These are phyloP conservation scores for Linnemannia hyalina DNA, from an alignment of 192 early-diverging fungal genomes.

Conservation along the genomic window DNA sequence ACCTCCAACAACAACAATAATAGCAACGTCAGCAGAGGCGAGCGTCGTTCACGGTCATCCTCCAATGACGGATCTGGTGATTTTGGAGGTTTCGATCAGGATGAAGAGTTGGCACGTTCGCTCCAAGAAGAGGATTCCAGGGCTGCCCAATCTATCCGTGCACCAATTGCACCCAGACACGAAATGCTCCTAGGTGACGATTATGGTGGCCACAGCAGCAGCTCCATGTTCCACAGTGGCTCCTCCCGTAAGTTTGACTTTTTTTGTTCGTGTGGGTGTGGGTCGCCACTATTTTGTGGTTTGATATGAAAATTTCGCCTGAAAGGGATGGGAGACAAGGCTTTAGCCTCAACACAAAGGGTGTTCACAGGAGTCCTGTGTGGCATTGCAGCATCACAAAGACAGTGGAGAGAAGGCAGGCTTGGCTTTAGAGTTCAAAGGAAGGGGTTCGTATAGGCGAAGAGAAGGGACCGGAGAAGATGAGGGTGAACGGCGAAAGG, in stretches of 20 bases:
- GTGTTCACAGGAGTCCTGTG: too few species aligned
- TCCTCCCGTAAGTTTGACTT: slow-evolving; percentile 22
- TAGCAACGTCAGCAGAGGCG: slow-evolving; percentile 21
- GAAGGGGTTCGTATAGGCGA: background rate
- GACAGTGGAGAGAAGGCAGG: background rate
- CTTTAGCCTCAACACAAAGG: background rate
- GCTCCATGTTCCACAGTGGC: slow-evolving; percentile 21
- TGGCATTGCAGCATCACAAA: background rate
- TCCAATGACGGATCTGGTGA: slow-evolving; percentile 41
- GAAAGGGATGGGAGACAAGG: background rate
- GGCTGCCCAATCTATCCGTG: slow-evolving; percentile 66
- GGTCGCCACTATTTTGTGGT: background rate
- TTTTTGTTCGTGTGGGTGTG: background rate
- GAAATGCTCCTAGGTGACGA: slow-evolving; percentile 83
- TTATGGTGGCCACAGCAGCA: slow-evolving; percentile 14
- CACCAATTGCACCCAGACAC: slow-evolving; percentile 86
- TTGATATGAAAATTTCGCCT: background rate
- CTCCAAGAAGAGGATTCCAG: slow-evolving; percentile 62
- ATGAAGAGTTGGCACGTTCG: slow-evolving; percentile 65
- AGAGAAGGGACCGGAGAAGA: too few species aligned
- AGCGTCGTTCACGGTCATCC: slow-evolving; percentile 33
- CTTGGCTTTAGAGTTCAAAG: background rate
- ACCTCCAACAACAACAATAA: slow-evolving; percentile 1
- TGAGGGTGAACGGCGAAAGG: background rate
- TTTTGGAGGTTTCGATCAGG: slow-evolving; percentile 52